Conservation (phyloP, 306 rosid species). For the Castanospermum australe region DNA sequence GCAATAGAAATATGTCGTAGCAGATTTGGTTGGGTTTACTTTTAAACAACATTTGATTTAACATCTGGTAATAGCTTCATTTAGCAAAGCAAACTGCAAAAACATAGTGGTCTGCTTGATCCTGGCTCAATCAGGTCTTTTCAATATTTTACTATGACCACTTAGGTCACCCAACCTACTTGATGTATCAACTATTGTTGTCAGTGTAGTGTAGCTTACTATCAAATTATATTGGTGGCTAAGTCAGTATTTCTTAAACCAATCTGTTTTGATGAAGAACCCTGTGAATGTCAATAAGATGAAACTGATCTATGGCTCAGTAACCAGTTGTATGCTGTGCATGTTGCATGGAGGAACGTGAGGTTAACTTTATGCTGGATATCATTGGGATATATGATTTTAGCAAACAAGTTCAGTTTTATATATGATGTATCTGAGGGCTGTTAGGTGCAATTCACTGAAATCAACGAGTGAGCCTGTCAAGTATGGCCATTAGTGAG, state of each 20-base stretch:
- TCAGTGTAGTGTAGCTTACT: neutral
- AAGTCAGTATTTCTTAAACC: neutral
- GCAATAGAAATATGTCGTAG: neutral
- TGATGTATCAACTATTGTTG: neutral
- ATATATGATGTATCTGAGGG: neutral
- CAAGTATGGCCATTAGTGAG: neutral
- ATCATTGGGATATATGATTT: neutral
- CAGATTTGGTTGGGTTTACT: neutral
- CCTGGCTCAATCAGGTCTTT: neutral
- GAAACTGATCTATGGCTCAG: neutral
- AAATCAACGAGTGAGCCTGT: neutral
- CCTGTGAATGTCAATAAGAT: neutral
- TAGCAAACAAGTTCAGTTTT: neutral
- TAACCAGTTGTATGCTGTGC: too few species aligned
- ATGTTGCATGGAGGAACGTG: neutral
- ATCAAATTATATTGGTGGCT: too few species aligned
- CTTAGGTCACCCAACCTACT: neutral
- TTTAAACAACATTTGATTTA: neutral
- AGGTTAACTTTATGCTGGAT: neutral
- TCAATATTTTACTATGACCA: neutral
- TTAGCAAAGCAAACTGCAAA: neutral
- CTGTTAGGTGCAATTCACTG: neutral
- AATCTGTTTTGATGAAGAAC: neutral
- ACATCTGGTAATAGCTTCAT: neutral
- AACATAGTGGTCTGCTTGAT: neutral